Base-by-base conservation (phyloP, 495 filamentous ascomycete species). In the Neurospora hispaniola region DNA sequence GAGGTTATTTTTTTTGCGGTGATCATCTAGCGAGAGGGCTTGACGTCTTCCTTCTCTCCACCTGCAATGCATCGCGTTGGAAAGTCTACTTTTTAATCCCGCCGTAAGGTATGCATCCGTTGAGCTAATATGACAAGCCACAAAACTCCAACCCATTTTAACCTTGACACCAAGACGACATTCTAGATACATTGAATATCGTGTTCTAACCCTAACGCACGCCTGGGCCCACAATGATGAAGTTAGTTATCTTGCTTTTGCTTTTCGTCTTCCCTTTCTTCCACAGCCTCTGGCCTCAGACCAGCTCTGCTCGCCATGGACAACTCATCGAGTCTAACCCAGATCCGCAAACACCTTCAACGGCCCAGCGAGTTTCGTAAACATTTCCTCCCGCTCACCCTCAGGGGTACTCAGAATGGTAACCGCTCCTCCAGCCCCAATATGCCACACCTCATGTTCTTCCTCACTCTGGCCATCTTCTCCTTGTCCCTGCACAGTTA, bases 361-460 rank as follows among this genome's bases (percentile, higher is more conserved):
- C 38, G 92, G 90, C 7, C 89, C 90, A 70, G 84, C 84, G 62
- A 96, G 80, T 82, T 98, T 98, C 41, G 88, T 90, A 75, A 89
- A 81, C 94, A 98, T 97, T 85, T 98, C 96, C 70, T 96, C 91
- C 85, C 89, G 91, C 85, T 98, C 95, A 9, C 88, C 94, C 54
- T 90, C 85, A 2, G 89, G 84, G 3, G 88, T 90, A 78, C 93
- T 96, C 70, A 96, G 83, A 27, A 88, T 88, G 9, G 94, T 98
- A 3, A 98, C 88, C 5, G 94, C 94, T 14, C 94, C 94, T 0
- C 94, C 94, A 38, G 94, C 94, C 9, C 94, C 94, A 71, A 97
- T 88, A 42, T 86, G 88, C 94, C 95, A 97, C 3, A 85, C 84
- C 75, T 93, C 82, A 3, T 74, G 69, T 38, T 75, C 74, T 74